A percentile compares a stretch with the other conserved stretches of the same genome.
phyloP scores from a whole-genome alignment of 768 basidiomycete species.

The Sistotremastrum niveocremeum region DNA sequence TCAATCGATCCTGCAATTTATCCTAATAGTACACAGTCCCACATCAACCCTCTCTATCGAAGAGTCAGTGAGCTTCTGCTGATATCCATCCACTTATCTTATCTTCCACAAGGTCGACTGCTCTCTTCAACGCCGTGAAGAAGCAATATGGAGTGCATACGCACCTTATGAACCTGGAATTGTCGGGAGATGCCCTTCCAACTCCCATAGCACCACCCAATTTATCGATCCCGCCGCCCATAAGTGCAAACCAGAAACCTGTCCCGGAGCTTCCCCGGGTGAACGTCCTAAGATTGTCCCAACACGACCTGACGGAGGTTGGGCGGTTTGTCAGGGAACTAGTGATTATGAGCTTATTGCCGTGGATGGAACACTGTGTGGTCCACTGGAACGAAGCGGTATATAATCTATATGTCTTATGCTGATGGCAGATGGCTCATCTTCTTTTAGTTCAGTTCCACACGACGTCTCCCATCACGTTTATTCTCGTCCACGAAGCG shows the following conservation, averaged over 20 bases:
- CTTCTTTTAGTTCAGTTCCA: conserved; percentile 47
- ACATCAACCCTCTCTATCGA: conserved; percentile 59
- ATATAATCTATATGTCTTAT: conserved; percentile 17
- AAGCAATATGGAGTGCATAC: conserved; percentile 74
- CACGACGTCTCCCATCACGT: conserved; percentile 66
- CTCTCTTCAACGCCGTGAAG: conserved; percentile 77
- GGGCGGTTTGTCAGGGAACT: conserved; percentile 79
- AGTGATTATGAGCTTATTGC: conserved; percentile 75
- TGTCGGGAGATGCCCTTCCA: conserved; percentile 37
- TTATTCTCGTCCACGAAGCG: conserved; percentile 80
- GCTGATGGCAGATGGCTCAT: not conserved
- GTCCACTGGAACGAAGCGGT: conserved; percentile 85
- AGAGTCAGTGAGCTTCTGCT: conserved; percentile 40
- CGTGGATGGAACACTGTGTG: conserved; percentile 95
- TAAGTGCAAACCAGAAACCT: conserved; percentile 13
- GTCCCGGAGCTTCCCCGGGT: conserved; percentile 12
- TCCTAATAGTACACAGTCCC: conserved; percentile 62
- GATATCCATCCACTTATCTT: not conserved
- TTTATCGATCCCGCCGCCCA: conserved; percentile 16
- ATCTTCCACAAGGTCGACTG: conserved; percentile 40
- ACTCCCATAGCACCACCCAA: conserved; percentile 24
- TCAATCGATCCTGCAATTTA: conserved; percentile 52
- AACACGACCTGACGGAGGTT: conserved; percentile 62
- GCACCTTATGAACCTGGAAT: conserved; percentile 48
- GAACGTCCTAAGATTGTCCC: conserved; percentile 37